phyloP scores from a whole-genome alignment of 441 rosid species.

The Bocquillonia castaneifolia region DNA sequence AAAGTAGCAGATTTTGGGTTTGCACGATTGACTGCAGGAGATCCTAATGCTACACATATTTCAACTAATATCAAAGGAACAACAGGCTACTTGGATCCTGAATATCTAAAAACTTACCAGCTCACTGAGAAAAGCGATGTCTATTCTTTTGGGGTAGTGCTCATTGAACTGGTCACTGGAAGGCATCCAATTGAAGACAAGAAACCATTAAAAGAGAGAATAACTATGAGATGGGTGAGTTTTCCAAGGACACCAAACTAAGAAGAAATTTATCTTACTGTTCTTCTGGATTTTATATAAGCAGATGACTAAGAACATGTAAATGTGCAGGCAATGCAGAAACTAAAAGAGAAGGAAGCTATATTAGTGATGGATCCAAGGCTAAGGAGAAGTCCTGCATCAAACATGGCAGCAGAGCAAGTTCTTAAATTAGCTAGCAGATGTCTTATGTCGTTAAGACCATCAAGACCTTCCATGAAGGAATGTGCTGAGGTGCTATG shows the following conservation, averaged over 20 bases:
- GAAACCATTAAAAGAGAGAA: slow-evolving; percentile 38
- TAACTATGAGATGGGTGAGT: slow-evolving; percentile 57
- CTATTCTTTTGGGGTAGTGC: slow-evolving; percentile 65
- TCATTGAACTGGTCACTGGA: slow-evolving; percentile 58
- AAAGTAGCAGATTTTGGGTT: slow-evolving; percentile 67
- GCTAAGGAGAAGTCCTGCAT: slow-evolving; percentile 57
- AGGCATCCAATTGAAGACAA: slow-evolving; percentile 51
- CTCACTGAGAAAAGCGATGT: slow-evolving; percentile 70
- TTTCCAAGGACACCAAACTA: neutral
- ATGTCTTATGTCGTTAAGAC: slow-evolving; percentile 52
- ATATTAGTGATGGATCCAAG: slow-evolving; percentile 70
- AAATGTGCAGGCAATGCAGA: slow-evolving; percentile 63
- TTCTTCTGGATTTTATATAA: neutral
- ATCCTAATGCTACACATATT: slow-evolving; percentile 48
- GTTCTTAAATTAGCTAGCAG: slow-evolving; percentile 58
- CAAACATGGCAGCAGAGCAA: slow-evolving; percentile 48
- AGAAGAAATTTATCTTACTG: neutral
- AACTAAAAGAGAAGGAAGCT: slow-evolving; percentile 49
- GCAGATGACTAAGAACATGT: neutral
- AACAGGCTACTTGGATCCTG: slow-evolving; percentile 66
- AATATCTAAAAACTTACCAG: slow-evolving; percentile 54
- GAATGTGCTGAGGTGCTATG: slow-evolving; percentile 64
- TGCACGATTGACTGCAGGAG: slow-evolving; percentile 40
- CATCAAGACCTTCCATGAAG: slow-evolving; percentile 73
- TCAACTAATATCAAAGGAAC: slow-evolving; percentile 70